Evolutionary conservation across 768 basidiomycete species (phyloP).

Genomic region (Fomitopsis serialis): DNA sequence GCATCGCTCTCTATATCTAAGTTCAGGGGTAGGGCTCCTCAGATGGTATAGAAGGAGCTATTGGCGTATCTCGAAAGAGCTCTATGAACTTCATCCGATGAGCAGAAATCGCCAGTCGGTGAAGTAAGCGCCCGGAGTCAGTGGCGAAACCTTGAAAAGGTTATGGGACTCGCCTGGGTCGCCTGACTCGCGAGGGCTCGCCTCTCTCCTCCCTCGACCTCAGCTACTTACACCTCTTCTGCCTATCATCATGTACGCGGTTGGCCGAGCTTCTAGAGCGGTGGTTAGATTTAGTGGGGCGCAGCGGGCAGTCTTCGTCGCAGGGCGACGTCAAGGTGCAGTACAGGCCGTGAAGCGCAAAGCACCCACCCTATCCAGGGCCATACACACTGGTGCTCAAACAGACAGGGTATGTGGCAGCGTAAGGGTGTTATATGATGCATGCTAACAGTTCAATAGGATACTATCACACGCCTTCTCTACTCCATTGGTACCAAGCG

Average conservation of each 20-base stretch:
- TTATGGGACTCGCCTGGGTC: background rate
- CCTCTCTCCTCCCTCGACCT: background rate
- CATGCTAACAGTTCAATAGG: slow-evolving; percentile 40
- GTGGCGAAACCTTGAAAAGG: background rate
- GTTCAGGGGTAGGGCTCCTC: too few species aligned
- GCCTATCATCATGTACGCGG: slow-evolving; percentile 24
- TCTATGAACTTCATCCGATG: too few species aligned
- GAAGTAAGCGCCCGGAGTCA: background rate
- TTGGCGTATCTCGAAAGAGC: too few species aligned
- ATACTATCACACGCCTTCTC: slow-evolving; percentile 93
- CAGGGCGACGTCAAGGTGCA: slow-evolving; percentile 35
- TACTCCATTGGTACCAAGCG: slow-evolving; percentile 97
- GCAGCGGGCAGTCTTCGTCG: slow-evolving; percentile 43
- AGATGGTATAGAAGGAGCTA: too few species aligned
- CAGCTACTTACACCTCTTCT: background rate
- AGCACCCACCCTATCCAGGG: slow-evolving; percentile 1
- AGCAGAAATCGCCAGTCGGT: background rate
- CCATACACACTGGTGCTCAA: slow-evolving; percentile 41
- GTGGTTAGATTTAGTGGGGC: slow-evolving; percentile 8
- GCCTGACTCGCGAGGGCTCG: background rate
- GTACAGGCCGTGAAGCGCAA: slow-evolving; percentile 34
- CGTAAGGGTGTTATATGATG: background rate
- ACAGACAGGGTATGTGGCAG: slow-evolving; percentile 61
- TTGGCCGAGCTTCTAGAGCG: slow-evolving; percentile 15
- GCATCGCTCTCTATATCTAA: too few species aligned